Percentiles rank a stretch among this genome's conserved stretches.
Conservation (phyloP, 2,329 filamentous ascomycete genomes). For the Xylaria sp. region DNA sequence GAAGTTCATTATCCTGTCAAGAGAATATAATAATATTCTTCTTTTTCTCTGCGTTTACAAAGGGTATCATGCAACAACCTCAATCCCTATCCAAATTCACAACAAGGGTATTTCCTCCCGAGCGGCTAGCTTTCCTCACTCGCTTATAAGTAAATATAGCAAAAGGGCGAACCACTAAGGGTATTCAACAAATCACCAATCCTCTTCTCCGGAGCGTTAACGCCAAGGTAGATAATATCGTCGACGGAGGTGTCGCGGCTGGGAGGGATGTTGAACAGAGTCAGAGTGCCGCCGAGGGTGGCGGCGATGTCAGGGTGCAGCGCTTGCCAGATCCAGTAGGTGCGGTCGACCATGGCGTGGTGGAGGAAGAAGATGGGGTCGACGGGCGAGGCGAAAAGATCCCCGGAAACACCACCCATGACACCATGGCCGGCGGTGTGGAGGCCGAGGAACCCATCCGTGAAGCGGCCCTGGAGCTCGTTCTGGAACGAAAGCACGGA, state of each 20-base stretch:
- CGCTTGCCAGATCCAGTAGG: constrained; percentile 47
- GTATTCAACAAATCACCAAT: constrained; percentile 27
- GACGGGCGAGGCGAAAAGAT: constrained; percentile 43
- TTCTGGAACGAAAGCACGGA: constrained; percentile 47
- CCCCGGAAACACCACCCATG: constrained; percentile 44
- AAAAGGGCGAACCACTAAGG: constrained; percentile 26
- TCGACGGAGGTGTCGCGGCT: constrained; percentile 43
- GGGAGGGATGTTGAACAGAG: constrained; percentile 44
- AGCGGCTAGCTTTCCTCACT: background rate
- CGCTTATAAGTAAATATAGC: constrained; percentile 31
- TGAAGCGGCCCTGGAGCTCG: constrained; percentile 49
- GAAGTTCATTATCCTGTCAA: background rate
- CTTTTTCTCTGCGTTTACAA: background rate
- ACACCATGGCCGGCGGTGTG: constrained; percentile 48
- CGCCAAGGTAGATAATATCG: constrained; percentile 43
- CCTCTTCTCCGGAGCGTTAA: constrained; percentile 13
- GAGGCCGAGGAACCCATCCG: constrained; percentile 45
- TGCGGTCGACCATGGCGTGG: constrained; percentile 45
- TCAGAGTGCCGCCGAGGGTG: constrained; percentile 45
- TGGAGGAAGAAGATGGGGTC: constrained; percentile 46
- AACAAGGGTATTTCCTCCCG: background rate
- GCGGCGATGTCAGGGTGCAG: constrained; percentile 33
- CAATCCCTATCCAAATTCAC: background rate
- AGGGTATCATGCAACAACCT: constrained; percentile 24
- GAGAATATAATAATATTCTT: background rate